These are phyloP conservation scores for Kurtzmaniella fragi DNA, from an alignment of 805 yeast species.

Conservation along the genomic window DNA sequence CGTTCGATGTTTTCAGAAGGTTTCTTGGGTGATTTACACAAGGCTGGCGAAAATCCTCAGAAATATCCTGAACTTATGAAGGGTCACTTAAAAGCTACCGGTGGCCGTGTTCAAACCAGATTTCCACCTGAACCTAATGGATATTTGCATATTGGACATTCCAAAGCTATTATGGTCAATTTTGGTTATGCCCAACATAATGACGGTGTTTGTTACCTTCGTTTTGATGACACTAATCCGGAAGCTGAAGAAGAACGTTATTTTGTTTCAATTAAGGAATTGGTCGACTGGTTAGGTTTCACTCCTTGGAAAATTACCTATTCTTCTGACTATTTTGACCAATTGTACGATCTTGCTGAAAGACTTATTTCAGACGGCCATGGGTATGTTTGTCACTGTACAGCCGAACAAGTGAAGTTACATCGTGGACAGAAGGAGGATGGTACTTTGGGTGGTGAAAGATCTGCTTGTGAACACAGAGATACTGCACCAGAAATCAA, in stretches of 20 bases:
- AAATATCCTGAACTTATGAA: conserved; percentile 78
- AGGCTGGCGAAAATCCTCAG: conserved; percentile 94
- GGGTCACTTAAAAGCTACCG: conserved; percentile 72
- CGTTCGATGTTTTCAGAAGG: conserved; percentile 93
- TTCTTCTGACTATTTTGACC: conserved; percentile 92
- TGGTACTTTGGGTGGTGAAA: conserved; percentile 91
- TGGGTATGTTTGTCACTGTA: conserved; percentile 92
- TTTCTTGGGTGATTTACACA: conserved; percentile 89
- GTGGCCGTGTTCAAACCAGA: conserved; percentile 84
- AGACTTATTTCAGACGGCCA: conserved; percentile 60
- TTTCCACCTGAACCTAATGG: conserved; percentile 99
- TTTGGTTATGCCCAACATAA: conserved; percentile 93
- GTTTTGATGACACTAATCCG: conserved; percentile 97
- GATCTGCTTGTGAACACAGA: conserved; percentile 80
- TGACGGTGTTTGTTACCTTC: conserved; percentile 82
- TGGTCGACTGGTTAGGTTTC: conserved; percentile 93
- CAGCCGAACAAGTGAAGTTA: conserved; percentile 83
- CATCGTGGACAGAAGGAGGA: conserved; percentile 89
- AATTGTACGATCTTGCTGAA: conserved; percentile 86
- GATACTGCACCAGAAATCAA: conserved; percentile 66
- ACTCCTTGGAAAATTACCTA: conserved; percentile 91
- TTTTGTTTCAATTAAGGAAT: conserved; percentile 75
- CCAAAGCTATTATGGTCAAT: conserved; percentile 95
- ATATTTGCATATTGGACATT: conserved; percentile 93
- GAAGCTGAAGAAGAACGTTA: conserved; percentile 96